phyloP scores from a whole-genome alignment of 2,329 filamentous ascomycete species.

The Fusarium kyushuense region DNA sequence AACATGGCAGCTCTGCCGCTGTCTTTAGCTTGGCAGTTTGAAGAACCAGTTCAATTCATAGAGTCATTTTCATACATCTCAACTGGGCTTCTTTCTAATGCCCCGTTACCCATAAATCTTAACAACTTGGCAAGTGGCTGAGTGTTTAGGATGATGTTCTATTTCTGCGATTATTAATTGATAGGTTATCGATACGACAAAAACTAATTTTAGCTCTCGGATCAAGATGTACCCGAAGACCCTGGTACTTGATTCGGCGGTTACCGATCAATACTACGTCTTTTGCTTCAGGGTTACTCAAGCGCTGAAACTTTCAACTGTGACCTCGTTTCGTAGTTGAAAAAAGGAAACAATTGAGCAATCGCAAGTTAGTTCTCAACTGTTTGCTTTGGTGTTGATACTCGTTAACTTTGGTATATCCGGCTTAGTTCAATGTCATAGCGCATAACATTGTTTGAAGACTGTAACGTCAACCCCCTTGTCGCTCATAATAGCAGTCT shows the following conservation, averaged over 20 bases:
- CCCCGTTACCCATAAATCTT: background rate
- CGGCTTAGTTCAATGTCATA: background rate
- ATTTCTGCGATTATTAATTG: background rate
- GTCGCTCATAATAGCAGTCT: background rate
- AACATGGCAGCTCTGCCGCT: background rate
- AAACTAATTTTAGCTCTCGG: background rate
- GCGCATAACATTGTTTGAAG: conserved; percentile 1
- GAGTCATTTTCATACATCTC: background rate
- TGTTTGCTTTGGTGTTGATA: background rate
- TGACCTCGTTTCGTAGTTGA: background rate
- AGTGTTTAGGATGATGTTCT: background rate
- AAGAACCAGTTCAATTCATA: no score
- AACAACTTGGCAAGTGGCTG: background rate
- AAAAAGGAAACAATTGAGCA: background rate
- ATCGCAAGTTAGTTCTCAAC: no score
- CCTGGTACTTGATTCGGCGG: background rate
- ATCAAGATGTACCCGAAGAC: background rate
- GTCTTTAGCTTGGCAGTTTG: background rate
- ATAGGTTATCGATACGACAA: background rate
- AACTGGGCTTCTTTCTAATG: background rate
- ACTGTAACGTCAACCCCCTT: background rate
- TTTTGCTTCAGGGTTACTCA: background rate
- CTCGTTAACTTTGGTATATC: background rate
- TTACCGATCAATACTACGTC: background rate
- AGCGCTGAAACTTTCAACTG: background rate